phyloP scores from a whole-genome alignment of 2,329 filamentous ascomycete genomes.

The Cladosporium sp. region DNA sequence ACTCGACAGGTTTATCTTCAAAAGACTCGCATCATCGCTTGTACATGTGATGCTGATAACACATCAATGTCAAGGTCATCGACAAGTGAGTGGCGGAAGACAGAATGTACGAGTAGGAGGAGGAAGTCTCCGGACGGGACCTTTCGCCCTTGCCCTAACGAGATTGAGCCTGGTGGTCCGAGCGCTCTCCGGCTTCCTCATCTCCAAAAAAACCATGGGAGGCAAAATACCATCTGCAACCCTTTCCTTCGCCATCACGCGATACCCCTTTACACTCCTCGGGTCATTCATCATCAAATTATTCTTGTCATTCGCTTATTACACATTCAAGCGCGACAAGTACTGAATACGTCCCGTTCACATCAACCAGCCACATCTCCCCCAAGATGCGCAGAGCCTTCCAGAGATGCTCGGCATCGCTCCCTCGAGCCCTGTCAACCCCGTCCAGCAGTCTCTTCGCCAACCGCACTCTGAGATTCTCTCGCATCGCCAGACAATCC shows the following conservation, averaged over 20 bases:
- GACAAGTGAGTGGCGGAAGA: too few relatives aligned
- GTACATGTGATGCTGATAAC: too few relatives aligned
- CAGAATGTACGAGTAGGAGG: too few relatives aligned
- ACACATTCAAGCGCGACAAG: background rate
- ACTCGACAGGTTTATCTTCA: too few relatives aligned
- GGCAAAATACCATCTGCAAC: constrained; percentile 8
- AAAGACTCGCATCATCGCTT: too few relatives aligned
- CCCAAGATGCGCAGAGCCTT: constrained; percentile 28
- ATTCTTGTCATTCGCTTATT: background rate
- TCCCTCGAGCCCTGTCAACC: constrained; percentile 21
- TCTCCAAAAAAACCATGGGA: background rate
- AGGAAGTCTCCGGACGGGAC: too few relatives aligned
- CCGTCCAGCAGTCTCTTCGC: constrained; percentile 14
- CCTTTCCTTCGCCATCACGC: background rate
- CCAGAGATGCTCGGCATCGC: constrained; percentile 27
- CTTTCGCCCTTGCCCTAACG: too few relatives aligned
- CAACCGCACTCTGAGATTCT: constrained; percentile 13
- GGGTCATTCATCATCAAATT: too few relatives aligned
- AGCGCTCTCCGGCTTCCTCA: too few relatives aligned
- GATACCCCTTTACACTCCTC: constrained; percentile 3
- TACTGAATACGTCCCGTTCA: background rate
- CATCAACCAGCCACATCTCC: background rate
- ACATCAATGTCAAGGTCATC: too few relatives aligned
- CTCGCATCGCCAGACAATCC: constrained; percentile 8
- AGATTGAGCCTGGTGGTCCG: too few relatives aligned